Base-by-base conservation (phyloP, 768 basidiomycete genomes). In the Tylopilus plumbeoviolaceoides region DNA sequence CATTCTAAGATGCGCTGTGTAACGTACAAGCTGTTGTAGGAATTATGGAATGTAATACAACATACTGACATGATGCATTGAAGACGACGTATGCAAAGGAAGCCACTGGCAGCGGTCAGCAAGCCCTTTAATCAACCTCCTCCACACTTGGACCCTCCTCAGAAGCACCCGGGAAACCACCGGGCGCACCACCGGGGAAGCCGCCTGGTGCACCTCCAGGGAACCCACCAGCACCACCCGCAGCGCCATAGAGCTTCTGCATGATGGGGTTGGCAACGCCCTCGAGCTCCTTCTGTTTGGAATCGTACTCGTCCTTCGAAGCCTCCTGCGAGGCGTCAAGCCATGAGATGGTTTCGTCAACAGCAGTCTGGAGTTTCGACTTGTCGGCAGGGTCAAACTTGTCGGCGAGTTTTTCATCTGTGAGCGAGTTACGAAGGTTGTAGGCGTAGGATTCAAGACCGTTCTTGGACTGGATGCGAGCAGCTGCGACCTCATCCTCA, bases 261-360 rank as follows among this genome's bases (percentile, higher is more conserved):
- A 82, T 82, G 64, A 85, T 84, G 11, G 84, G 84, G 70, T 83
- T 89, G 63, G 92, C 90, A 60, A 95, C 67, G 17, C 65, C 73
- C 76, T 97, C 94, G 47, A 98, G 77, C 74, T 97, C 94, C 78
- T 95, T 95, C 70, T 95, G 93, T 75, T 84, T 88, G 64, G 79
- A 79, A 71, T 90, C 89, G 73, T 95, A 94, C 75, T 98, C 95
- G 66, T 94, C 91, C 77, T 91, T 94, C 59, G 88, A 88, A 2
- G 82, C 95, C 66, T 95, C 91, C 67, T 92, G 88, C 36, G 92
- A 90, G 53, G 63, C 70, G 65, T 95, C 93, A 57, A 97, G 84
- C 89, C 89, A 92, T 33, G 75, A 67, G 73, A 97, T 90, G 48
- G 89, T 70, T 45, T 94, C 92, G 66, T 89, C 84, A 69, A 94